Evolutionary conservation across 2,329 filamentous ascomycete species (phyloP).

Genomic region (Passalora sequoiae): DNA sequence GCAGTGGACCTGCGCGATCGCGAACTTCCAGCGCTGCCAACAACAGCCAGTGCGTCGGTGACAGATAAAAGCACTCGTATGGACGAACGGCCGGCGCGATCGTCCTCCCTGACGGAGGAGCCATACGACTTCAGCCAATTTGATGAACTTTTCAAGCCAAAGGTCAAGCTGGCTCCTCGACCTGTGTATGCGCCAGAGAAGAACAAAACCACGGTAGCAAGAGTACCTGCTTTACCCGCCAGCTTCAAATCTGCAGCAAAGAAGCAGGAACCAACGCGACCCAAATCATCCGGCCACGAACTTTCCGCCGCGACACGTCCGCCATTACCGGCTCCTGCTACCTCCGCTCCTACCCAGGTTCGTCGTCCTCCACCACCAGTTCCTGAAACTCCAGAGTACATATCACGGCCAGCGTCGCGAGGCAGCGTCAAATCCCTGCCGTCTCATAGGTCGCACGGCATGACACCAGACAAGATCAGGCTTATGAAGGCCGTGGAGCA

Average conservation of each 20-base stretch:
- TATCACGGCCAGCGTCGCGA: constrained; percentile 32
- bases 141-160: constrained; percentile 56
- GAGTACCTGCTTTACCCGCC: constrained; percentile 42
- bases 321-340: constrained; percentile 9
- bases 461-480: constrained; percentile 83
- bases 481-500: constrained; percentile 92
- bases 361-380: constrained; percentile 32
- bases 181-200: constrained; percentile 52
- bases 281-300: constrained; percentile 33
- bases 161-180: constrained; percentile 82
- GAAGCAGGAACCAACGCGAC: constrained; percentile 31
- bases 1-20: constrained; percentile 1
- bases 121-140: constrained; percentile 44
- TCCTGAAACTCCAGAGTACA: constrained; percentile 31
- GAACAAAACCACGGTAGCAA: constrained; percentile 48
- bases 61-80: constrained; percentile 5
- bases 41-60: not conserved
- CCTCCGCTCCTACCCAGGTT: constrained; percentile 2
- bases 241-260: constrained; percentile 23
- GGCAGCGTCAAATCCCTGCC: constrained; percentile 42
- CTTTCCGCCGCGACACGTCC: not conserved
- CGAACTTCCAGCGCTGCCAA: constrained; percentile 4
- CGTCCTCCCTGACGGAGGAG: constrained; percentile 36
- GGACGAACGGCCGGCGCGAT: constrained; percentile 3
- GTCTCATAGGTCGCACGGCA: constrained; percentile 38